phyloP scores from a whole-genome alignment of 2,329 filamentous ascomycete species.

The Bipolaris victoriae region DNA sequence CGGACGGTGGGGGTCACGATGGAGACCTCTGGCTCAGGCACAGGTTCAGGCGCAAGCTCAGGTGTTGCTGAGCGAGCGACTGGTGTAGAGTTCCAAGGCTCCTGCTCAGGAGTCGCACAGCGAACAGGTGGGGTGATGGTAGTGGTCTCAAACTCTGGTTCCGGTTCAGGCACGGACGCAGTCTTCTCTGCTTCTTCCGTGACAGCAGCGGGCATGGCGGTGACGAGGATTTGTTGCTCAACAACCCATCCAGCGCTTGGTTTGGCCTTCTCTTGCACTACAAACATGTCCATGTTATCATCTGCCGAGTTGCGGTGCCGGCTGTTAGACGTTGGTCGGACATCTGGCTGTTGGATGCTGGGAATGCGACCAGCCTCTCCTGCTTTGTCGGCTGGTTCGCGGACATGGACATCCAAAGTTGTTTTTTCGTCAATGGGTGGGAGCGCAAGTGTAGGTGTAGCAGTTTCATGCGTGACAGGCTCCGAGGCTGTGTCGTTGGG shows the following conservation, averaged over 20 bases:
- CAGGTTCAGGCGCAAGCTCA: not conserved
- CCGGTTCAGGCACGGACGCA: not conserved
- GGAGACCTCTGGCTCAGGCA: not conserved
- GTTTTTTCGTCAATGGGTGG: constrained; percentile 2
- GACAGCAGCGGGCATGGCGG: constrained; percentile 3
- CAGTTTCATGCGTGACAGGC: constrained; percentile 5
- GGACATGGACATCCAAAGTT: not conserved
- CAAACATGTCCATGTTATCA: constrained; percentile 1
- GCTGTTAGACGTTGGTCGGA: not conserved
- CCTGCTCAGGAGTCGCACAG: constrained; percentile 12
- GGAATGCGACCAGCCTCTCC: not conserved
- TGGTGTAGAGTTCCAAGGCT: constrained; percentile 13
- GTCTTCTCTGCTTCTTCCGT: not conserved
- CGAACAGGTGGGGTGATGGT: constrained; percentile 8
- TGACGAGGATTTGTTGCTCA: constrained; percentile 14
- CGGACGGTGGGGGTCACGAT: not conserved
- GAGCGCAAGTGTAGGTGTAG: constrained; percentile 3
- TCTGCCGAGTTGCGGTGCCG: not conserved
- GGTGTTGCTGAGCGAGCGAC: not conserved
- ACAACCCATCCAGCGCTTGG: constrained; percentile 13
- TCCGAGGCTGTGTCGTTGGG: constrained; percentile 9
- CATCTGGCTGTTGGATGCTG: not conserved
- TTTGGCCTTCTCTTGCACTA: constrained; percentile 14
- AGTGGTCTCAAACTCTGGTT: not conserved
- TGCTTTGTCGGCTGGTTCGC: not conserved